Percentiles rank a stretch among this genome's conserved stretches.
These are phyloP conservation scores for Geotrichum restrictum DNA, from an alignment of 1,139 yeast species.

Conservation along the genomic window DNA sequence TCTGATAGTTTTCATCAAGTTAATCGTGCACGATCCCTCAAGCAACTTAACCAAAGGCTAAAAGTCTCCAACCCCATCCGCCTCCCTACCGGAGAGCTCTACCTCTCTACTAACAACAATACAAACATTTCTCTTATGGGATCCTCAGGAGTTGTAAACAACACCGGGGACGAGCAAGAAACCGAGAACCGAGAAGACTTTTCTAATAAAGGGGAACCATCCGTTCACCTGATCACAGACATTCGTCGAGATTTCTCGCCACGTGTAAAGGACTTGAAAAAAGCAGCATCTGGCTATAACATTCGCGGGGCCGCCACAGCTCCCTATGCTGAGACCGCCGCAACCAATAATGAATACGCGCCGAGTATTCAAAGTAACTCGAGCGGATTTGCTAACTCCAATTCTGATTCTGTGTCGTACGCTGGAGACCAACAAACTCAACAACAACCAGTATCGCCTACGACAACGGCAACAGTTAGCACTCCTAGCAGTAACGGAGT, in stretches of 20 bases:
- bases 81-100: neutral
- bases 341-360: neutral
- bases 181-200: neutral
- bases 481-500: no score
- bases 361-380: neutral
- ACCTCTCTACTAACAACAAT: neutral
- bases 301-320: neutral
- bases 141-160: neutral
- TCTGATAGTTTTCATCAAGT: neutral
- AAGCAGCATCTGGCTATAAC: slow-evolving; percentile 13
- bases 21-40: slow-evolving; percentile 11
- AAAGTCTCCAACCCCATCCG: neutral
- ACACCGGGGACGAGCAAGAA: neutral
- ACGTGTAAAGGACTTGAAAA: slow-evolving; percentile 10
- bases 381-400: neutral
- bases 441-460: neutral
- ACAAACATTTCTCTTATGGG: neutral
- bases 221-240: neutral
- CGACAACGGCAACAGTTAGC: neutral
- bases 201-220: neutral
- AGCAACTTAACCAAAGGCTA: slow-evolving; percentile 4
- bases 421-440: neutral
- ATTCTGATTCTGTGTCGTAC: neutral
- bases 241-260: slow-evolving; percentile 10
- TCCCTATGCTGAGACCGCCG: neutral